Conservation (phyloP, 306 rosid species). For the Vigna reflexopilosa region DNA sequence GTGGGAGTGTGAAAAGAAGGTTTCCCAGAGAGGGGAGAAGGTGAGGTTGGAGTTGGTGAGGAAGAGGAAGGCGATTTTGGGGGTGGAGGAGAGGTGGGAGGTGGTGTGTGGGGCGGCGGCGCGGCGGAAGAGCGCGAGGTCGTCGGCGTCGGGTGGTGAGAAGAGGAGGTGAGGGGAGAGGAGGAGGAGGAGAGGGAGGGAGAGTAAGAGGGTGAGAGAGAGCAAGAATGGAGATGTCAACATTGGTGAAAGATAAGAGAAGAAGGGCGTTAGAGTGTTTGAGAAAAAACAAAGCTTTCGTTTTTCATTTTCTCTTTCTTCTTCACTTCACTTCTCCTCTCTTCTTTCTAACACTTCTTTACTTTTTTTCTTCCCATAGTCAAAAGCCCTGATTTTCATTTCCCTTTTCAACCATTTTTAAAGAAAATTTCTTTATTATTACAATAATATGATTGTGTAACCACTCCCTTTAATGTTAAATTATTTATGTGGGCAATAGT, state of each 20-base stretch:
- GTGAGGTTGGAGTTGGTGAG: conserved; percentile 70
- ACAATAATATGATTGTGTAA: too few species aligned
- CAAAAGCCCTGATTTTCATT: too few species aligned
- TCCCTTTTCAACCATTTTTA: too few species aligned
- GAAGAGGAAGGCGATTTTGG: conserved; percentile 77
- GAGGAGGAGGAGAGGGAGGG: conserved; percentile 51
- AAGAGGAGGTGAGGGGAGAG: conserved; percentile 52
- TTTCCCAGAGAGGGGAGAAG: conserved; percentile 68
- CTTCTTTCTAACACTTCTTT: too few species aligned
- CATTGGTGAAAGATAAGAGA: conserved; percentile 38
- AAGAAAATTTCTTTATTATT: too few species aligned
- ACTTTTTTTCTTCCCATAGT: too few species aligned
- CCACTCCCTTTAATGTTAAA: too few species aligned
- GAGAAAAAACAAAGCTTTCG: neutral
- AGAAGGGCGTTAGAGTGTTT: too few species aligned
- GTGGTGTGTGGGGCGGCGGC: conserved; percentile 46
- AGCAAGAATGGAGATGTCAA: conserved; percentile 53
- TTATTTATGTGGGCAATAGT: too few species aligned
- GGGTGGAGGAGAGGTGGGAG: conserved; percentile 44
- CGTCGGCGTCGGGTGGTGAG: conserved; percentile 49
- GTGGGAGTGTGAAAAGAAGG: conserved; percentile 46
- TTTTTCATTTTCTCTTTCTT: too few species aligned
- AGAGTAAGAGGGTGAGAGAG: conserved; percentile 50
- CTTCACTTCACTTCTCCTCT: too few species aligned
- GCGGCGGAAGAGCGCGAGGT: conserved; percentile 50